phyloP scores from a whole-genome alignment of 495 filamentous ascomycete genomes.

The Polyplosphaeria fusca region DNA sequence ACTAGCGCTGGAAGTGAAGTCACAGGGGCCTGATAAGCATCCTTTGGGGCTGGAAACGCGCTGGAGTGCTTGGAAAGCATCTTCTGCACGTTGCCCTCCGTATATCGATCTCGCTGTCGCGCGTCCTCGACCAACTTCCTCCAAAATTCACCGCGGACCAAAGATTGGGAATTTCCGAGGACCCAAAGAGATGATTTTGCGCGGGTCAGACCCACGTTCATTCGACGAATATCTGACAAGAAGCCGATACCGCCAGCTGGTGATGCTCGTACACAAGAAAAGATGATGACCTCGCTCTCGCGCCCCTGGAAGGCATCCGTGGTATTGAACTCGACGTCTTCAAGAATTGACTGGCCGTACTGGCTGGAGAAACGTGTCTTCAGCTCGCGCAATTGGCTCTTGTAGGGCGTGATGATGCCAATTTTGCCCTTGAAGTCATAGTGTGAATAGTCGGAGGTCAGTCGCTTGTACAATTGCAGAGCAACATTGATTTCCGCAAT shows the following conservation, averaged over 20 bases:
- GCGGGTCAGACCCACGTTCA: slow-evolving; percentile 97
- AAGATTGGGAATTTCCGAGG: slow-evolving; percentile 80
- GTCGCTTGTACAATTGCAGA: slow-evolving; percentile 73
- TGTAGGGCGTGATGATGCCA: slow-evolving; percentile 96
- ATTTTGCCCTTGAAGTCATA: slow-evolving; percentile 77
- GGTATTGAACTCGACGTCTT: slow-evolving; percentile 90
- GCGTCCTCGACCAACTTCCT: slow-evolving; percentile 77
- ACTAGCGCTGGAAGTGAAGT: not conserved
- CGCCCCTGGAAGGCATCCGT: slow-evolving; percentile 97
- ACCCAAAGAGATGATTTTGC: slow-evolving; percentile 96
- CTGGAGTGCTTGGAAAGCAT: slow-evolving; percentile 49
- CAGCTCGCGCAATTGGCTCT: slow-evolving; percentile 81
- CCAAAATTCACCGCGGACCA: slow-evolving; percentile 89
- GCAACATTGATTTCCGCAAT: slow-evolving; percentile 79
- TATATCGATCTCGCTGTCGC: slow-evolving; percentile 69
- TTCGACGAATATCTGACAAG: slow-evolving; percentile 94
- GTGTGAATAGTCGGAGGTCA: slow-evolving; percentile 65
- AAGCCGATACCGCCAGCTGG: slow-evolving; percentile 90
- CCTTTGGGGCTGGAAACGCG: slow-evolving; percentile 6
- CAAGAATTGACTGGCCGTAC: slow-evolving; percentile 72
- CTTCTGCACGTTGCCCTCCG: slow-evolving; percentile 59
- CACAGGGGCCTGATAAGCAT: not conserved
- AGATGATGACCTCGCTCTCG: slow-evolving; percentile 96
- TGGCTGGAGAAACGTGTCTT: slow-evolving; percentile 63
- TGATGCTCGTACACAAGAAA: slow-evolving; percentile 93